phyloP scores from a whole-genome alignment of 1,284 basidiomycete species.

The Paramarasmius palmivorus region DNA sequence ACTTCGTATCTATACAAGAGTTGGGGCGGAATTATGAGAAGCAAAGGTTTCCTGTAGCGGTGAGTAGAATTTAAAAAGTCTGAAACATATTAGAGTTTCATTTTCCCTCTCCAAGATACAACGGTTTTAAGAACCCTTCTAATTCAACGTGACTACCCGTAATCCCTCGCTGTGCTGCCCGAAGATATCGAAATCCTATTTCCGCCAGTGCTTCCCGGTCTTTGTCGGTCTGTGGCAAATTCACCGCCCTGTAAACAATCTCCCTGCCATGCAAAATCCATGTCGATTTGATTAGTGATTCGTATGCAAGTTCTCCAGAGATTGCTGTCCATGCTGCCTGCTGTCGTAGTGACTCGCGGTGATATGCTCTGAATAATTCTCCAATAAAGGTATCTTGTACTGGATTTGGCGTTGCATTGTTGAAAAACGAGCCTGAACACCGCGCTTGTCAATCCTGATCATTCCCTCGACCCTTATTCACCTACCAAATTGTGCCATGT shows the following conservation, averaged over 20 bases:
- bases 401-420: background rate
- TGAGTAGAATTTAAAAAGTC: background rate
- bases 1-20: constrained; percentile 63
- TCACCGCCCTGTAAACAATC: background rate
- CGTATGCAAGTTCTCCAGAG: background rate
- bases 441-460: background rate
- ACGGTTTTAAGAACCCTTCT: background rate
- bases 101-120: background rate
- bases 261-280: constrained; percentile 10
- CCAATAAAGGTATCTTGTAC: background rate
- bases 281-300: background rate
- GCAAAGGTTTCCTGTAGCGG: constrained; percentile 49
- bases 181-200: background rate
- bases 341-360: background rate
- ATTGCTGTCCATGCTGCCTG: background rate
- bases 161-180: background rate
- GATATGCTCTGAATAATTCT: constrained; percentile 2
- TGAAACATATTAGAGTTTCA: background rate
- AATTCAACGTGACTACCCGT: background rate
- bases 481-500: constrained; percentile 7
- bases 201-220: background rate
- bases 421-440: background rate
- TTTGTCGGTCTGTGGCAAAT: background rate
- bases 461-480: background rate
- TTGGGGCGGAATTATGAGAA: constrained; percentile 68